phyloP scores from a whole-genome alignment of 2,329 filamentous ascomycete species.

The Aureobasidium uvarum region DNA sequence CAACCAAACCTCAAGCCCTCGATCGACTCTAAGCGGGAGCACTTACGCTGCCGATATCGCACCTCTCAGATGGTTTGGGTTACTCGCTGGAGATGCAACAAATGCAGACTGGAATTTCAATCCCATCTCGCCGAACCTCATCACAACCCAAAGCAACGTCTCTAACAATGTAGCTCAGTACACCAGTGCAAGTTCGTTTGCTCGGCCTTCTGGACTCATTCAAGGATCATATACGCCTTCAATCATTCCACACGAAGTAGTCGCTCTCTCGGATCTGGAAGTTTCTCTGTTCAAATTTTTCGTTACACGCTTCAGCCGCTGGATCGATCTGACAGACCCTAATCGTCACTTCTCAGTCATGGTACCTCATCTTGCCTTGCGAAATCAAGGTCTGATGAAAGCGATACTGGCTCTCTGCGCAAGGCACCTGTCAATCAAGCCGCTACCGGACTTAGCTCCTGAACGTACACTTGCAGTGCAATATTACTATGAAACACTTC shows the following conservation, averaged over 20 bases:
- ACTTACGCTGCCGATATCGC: conserved; percentile 46
- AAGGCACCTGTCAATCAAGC: conserved; percentile 47
- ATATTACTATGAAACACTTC: conserved; percentile 61
- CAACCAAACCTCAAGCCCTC: conserved; percentile 26
- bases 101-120: conserved; percentile 31
- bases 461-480: conserved; percentile 39
- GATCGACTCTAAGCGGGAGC: conserved; percentile 29
- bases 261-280: conserved; percentile 37
- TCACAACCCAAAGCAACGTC: not conserved
- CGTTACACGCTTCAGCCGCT: conserved; percentile 37
- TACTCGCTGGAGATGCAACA: conserved; percentile 47
- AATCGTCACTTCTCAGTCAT: conserved; percentile 38
- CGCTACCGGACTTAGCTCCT: conserved; percentile 28
- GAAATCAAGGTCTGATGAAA: conserved; percentile 56
- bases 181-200: conserved; percentile 24
- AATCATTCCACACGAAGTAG: conserved; percentile 24
- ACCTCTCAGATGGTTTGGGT: conserved; percentile 51
- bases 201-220: conserved; percentile 27
- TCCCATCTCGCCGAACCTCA: not conserved
- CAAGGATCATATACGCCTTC: conserved; percentile 14
- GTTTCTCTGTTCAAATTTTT: conserved; percentile 41
- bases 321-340: conserved; percentile 46
- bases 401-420: conserved; percentile 56
- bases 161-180: conserved; percentile 15
- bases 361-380: conserved; percentile 44